phyloP scores from a whole-genome alignment of 192 early-diverging fungal species.

The Linnemannia hyalina region DNA sequence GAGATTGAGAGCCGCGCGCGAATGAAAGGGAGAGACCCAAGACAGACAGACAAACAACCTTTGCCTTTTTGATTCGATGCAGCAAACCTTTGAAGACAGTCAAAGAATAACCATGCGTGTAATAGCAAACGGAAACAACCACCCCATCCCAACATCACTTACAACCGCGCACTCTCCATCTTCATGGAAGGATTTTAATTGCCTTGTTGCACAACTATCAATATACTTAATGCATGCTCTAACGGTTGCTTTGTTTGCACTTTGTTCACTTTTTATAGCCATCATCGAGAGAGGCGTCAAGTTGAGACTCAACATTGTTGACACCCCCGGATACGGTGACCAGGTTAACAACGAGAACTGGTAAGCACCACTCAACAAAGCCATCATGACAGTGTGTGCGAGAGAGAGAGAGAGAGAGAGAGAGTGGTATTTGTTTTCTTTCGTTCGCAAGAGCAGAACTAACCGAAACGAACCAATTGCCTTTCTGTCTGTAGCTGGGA shows the following conservation, averaged over 20 bases:
- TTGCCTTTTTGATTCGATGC: not conserved
- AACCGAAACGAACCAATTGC: slow-evolving; percentile 6
- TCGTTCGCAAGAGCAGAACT: not conserved
- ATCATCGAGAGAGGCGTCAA: slow-evolving; percentile 97
- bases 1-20: slow-evolving; percentile 47
- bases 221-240: not conserved
- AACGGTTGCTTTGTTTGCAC: not conserved
- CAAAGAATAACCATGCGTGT: not conserved
- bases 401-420: not conserved
- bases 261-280: slow-evolving; percentile 61
- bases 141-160: not conserved
- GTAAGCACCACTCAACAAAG: slow-evolving; percentile 53
- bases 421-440: not conserved
- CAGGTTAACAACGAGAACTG: slow-evolving; percentile 99
- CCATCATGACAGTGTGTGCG: not conserved
- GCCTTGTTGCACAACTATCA: not conserved
- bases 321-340: slow-evolving; percentile 98
- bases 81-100: not conserved
- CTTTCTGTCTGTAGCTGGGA: slow-evolving; percentile 78
- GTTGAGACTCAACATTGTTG: slow-evolving; percentile 95
- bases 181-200: not conserved
- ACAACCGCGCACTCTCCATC: not conserved
- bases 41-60: not conserved
- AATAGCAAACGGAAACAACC: not conserved
- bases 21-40: not conserved